Evolutionary conservation across 75 land plant species (phyloP).

Genomic region (Sequoia sempervirens): DNA sequence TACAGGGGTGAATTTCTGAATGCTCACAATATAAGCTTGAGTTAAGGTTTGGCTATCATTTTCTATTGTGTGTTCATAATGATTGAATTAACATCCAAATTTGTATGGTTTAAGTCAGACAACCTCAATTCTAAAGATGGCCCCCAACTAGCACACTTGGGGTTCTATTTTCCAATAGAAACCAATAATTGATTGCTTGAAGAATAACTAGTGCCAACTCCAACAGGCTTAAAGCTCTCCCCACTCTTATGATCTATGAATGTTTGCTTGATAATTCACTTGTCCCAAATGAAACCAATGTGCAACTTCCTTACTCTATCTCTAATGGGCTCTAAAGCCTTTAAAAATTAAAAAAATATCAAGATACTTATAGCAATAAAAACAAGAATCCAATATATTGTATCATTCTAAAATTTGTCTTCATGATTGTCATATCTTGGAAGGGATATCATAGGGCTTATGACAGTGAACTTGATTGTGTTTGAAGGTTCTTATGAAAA

Average conservation of each 20-base stretch:
- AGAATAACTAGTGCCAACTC: background rate
- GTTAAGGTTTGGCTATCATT: background rate
- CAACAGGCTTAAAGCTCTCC: background rate
- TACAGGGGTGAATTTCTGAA: background rate
- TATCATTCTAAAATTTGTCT: too few species aligned
- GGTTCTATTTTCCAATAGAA: background rate
- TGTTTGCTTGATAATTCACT: slow-evolving; percentile 8
- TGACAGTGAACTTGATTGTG: too few species aligned
- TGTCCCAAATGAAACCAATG: slow-evolving; percentile 70
- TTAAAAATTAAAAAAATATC: slow-evolving; percentile 37
- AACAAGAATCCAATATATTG: too few species aligned
- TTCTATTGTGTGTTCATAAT: background rate
- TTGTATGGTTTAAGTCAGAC: background rate
- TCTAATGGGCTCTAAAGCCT: slow-evolving; percentile 63
- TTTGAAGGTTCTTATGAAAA: too few species aligned
- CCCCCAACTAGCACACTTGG: background rate
- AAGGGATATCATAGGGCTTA: too few species aligned
- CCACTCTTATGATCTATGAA: background rate
- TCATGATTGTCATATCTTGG: too few species aligned
- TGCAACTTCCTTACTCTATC: slow-evolving; percentile 47
- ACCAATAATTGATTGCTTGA: background rate
- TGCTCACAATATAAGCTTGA: background rate
- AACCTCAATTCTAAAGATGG: background rate
- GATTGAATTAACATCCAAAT: background rate
- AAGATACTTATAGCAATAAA: slow-evolving; percentile 60